Conservation (phyloP, 371 early-diverging fungal genomes). For the Actinomucor elegans region DNA sequence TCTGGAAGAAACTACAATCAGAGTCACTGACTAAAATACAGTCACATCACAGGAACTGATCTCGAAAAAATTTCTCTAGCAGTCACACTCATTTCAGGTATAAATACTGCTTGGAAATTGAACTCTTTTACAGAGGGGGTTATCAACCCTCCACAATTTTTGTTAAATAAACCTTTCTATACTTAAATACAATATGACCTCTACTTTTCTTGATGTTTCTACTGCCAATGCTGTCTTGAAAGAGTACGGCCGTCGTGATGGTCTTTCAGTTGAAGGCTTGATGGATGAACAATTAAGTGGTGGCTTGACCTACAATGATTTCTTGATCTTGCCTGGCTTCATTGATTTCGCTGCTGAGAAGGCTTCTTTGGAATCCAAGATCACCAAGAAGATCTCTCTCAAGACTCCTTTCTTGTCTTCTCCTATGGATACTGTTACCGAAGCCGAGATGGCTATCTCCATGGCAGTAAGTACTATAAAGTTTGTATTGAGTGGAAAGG, state of each 20-base stretch:
- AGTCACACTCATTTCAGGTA: slow-evolving; percentile 14
- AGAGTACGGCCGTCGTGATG: slow-evolving; percentile 62
- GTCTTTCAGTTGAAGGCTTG: slow-evolving; percentile 73
- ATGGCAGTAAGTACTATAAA: slow-evolving; percentile 80
- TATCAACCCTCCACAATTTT: slow-evolving; percentile 21
- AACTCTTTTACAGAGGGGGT: slow-evolving; percentile 22
- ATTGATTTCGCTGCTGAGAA: slow-evolving; percentile 89
- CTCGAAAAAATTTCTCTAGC: neutral
- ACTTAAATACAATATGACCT: slow-evolving; percentile 13
- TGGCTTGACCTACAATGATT: slow-evolving; percentile 97
- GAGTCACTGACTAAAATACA: neutral
- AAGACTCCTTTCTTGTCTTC: slow-evolving; percentile 92
- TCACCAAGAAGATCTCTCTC: slow-evolving; percentile 84
- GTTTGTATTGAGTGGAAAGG: too few species aligned
- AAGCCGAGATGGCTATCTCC: slow-evolving; percentile 95
- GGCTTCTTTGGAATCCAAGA: slow-evolving; percentile 77
- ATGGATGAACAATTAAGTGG: slow-evolving; percentile 73
- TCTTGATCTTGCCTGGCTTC: slow-evolving; percentile 93
- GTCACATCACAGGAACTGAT: neutral
- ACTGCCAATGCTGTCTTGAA: slow-evolving; percentile 22
- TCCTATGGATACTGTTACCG: slow-evolving; percentile 98
- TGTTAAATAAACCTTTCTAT: slow-evolving; percentile 11
- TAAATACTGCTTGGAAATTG: slow-evolving; percentile 6
- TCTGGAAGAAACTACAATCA: neutral
- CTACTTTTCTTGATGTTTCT: slow-evolving; percentile 19